Base-by-base conservation (phyloP, 140 eudicot species). In the Senecio squalidus region DNA sequence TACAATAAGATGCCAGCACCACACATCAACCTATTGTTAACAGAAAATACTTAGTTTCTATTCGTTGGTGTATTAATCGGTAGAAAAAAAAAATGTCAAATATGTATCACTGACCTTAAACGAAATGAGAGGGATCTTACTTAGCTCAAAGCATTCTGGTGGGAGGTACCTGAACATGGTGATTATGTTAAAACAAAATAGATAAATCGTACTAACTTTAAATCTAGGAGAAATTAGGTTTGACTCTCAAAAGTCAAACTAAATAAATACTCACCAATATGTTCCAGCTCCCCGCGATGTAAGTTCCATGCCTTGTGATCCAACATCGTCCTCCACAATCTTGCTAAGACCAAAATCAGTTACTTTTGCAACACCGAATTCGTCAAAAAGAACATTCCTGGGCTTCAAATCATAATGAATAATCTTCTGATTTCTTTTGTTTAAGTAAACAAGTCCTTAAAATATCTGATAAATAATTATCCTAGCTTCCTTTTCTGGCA, bases 281-380 rank as follows among this genome's bases (percentile, higher is more conserved):
- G 98, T 91, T 78, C 98, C 98, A 59, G 98, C 98, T 50, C 98
- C 98, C 72, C 87, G 98, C 13, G 98, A 91, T 18, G 98, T 91
- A 72, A 91, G 98, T 69, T 91, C 98, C 98, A 91, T 91, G 55
- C 98, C 98, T 79, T 82, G 96, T 38, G 98, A 87, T 48, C 98
- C 98, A 62, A 91, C 98, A 79, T 91, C 95, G 45, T 86, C 96
- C 80, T 91, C 98, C 73, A 91, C 98, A 69, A 91, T 91, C 78
- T 91, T 91, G 76, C 98, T 91, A 71, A 91, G 95, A 57, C 98
- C 98, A 78, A 91, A 91, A 78, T 91, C 98, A 34, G 98, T 91
- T 17, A 91, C 88, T 79, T 91, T 91, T 70, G 96, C 98, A 69
- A 91, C 88, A 25, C 95, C 96, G 41, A 83, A 73, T 71, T 91